Evolutionary conservation across 1,284 basidiomycete species (phyloP).

Genomic region (Vanrija sp.): DNA sequence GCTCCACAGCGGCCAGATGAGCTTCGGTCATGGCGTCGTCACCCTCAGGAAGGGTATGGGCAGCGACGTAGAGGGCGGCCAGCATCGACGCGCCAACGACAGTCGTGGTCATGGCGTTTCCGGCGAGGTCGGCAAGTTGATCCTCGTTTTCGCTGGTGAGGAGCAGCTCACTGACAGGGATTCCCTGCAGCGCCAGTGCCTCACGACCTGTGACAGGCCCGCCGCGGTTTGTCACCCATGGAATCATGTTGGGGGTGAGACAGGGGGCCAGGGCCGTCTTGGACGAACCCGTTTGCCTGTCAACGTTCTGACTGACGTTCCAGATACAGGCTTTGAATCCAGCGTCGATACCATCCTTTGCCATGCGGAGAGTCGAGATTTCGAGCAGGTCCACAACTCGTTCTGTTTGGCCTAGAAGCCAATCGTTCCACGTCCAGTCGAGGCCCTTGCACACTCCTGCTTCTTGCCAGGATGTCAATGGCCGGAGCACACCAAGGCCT

Average conservation of each 20-base stretch:
- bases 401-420: constrained; percentile 85
- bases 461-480: constrained; percentile 90
- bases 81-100: constrained; percentile 89
- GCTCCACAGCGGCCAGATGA: constrained; percentile 34
- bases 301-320: constrained; percentile 97
- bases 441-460: constrained; percentile 81
- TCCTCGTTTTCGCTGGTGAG: constrained; percentile 90
- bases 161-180: constrained; percentile 85
- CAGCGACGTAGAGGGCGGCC: constrained; percentile 68
- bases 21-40: constrained; percentile 59
- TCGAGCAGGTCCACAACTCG: constrained; percentile 93
- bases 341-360: constrained; percentile 73
- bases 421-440: constrained; percentile 91
- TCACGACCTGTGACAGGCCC: constrained; percentile 94
- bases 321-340: constrained; percentile 90
- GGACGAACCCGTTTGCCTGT: constrained; percentile 75
- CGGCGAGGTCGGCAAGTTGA: constrained; percentile 87
- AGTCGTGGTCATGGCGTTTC: constrained; percentile 95
- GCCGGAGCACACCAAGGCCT: constrained; percentile 72
- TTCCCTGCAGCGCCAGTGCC: constrained; percentile 86
- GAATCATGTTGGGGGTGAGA: constrained; percentile 92
- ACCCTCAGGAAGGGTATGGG: constrained; percentile 58
- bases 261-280: constrained; percentile 83
- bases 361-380: constrained; percentile 77
- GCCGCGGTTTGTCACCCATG: constrained; percentile 90